phyloP scores from a whole-genome alignment of 169 alveolate species.

The Eimeria tenella region DNA sequence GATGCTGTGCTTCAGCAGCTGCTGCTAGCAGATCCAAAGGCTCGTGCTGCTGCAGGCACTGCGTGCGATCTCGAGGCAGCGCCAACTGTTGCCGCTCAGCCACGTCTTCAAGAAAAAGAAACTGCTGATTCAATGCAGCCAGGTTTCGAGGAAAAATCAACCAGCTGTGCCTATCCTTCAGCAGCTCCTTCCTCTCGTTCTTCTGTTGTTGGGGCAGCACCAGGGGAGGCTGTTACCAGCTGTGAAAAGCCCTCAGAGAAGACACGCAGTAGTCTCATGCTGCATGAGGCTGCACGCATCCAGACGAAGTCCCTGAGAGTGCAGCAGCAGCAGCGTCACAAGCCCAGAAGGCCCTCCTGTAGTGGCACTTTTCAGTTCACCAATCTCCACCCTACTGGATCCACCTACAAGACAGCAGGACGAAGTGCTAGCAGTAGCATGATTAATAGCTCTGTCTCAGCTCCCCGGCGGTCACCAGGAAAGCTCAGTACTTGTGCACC shows the following conservation, averaged over 20 bases:
- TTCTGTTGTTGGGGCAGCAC: neutral
- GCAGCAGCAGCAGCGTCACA: slow-evolving; percentile 20
- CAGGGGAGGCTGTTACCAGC: neutral
- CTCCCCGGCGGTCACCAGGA: neutral
- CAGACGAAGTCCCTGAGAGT: neutral
- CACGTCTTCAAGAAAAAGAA: neutral
- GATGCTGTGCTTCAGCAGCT: slow-evolving; percentile 57
- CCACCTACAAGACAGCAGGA: neutral
- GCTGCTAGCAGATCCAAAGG: slow-evolving; percentile 53
- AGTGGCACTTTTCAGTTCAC: neutral
- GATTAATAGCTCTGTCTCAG: neutral
- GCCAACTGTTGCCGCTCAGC: neutral
- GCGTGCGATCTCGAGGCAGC: slow-evolving; percentile 34
- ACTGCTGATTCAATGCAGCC: neutral
- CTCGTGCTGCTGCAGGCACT: slow-evolving; percentile 69
- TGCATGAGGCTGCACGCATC: neutral
- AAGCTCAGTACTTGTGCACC: neutral
- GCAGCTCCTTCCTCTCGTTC: neutral
- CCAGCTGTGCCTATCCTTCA: neutral
- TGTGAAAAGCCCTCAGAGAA: neutral
- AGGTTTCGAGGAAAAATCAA: neutral
- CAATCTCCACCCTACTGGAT: slow-evolving; percentile 1
- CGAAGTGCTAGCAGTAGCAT: slow-evolving; percentile 43
- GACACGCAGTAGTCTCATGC: neutral
- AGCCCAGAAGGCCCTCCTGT: neutral